Percentiles rank a stretch among this genome's conserved stretches.
Evolutionary conservation across 139 green algal genomes (phyloP).

Genomic region (Chlorella sp.): DNA sequence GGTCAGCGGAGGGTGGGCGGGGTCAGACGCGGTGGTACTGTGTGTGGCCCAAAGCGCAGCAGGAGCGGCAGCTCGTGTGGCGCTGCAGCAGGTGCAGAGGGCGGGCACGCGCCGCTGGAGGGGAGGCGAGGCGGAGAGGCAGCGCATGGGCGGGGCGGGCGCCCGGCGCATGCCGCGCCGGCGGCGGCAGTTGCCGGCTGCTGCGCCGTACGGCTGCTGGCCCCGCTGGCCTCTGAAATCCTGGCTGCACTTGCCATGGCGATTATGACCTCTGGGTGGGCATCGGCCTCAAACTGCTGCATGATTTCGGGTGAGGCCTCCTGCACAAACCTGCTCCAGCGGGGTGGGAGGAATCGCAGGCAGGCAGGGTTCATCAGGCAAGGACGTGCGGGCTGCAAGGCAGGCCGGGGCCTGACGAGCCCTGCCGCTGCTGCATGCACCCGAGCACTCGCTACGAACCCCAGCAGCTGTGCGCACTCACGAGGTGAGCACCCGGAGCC

Average conservation of each 20-base stretch:
- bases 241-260: too few relatives aligned
- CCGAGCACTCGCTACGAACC: too few relatives aligned
- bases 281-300: conserved; percentile 61
- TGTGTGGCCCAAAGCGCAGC: too few relatives aligned
- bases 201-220: neutral
- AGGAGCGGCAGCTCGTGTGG: too few relatives aligned
- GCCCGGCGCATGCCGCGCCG: neutral
- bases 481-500: conserved; percentile 4
- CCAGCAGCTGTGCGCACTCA: neutral
- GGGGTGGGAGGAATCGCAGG: neutral
- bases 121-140: neutral
- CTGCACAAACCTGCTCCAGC: conserved; percentile 60
- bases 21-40: too few relatives aligned
- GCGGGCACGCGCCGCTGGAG: neutral
- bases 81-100: neutral
- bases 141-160: neutral
- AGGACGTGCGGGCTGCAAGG: neutral
- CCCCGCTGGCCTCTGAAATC: too few relatives aligned
- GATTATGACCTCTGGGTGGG: conserved; percentile 47
- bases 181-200: neutral
- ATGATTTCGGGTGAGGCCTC: conserved; percentile 61
- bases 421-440: neutral
- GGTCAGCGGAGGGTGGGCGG: neutral
- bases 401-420: neutral
- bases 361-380: neutral